These are phyloP conservation scores for Gypsophila paniculata DNA, from an alignment of 179 eudicot genomes.

Conservation along the genomic window DNA sequence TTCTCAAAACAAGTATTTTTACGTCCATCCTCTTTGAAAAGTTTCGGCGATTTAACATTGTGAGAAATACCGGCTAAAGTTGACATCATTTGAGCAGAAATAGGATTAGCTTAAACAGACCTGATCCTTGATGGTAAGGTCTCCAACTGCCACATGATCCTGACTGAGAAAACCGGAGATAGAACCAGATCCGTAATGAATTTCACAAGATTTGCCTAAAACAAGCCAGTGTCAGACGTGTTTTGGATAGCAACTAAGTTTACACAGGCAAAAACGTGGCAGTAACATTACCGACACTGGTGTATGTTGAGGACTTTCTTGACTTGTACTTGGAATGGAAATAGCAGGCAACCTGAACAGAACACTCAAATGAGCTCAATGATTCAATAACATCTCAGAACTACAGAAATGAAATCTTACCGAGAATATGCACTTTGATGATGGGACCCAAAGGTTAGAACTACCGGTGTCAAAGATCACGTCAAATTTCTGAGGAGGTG, in stretches of 20 bases:
- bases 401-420: conserved; percentile 38
- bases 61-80: too few relatives aligned
- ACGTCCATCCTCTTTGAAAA: too few relatives aligned
- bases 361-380: conserved; percentile 15
- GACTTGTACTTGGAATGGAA: conserved; percentile 67
- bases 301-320: conserved; percentile 53
- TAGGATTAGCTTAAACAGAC: conserved; percentile 28
- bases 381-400: conserved; percentile 10
- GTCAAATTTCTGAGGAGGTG: conserved; percentile 75
- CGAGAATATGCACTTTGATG: conserved; percentile 65
- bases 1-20: too few relatives aligned
- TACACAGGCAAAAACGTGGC: neutral
- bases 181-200: conserved; percentile 63
- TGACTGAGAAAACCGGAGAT: conserved; percentile 81
- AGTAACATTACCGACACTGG: conserved; percentile 43
- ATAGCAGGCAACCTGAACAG: conserved; percentile 63
- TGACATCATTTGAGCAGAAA: neutral
- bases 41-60: too few relatives aligned
- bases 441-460: conserved; percentile 88
- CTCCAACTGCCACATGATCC: conserved; percentile 69
- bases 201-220: conserved; percentile 52
- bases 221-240: conserved; percentile 2
- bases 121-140: conserved; percentile 57
- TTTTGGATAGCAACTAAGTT: neutral
- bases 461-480: conserved; percentile 86